Base-by-base conservation (phyloP, 2,329 filamentous ascomycete species). In the Furcasterigmium sp. region DNA sequence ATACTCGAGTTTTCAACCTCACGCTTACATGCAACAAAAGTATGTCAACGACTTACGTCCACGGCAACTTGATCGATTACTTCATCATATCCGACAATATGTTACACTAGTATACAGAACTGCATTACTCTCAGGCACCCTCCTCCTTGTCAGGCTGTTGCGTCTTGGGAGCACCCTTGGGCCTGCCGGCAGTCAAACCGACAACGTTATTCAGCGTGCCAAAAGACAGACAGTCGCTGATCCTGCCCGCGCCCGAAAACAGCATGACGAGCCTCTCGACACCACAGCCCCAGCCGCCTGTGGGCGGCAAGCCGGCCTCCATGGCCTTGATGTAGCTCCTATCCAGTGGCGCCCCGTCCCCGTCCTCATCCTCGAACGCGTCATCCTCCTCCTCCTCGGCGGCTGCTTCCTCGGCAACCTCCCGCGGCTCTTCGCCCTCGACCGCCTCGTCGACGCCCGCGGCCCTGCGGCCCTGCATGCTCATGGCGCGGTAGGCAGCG, bases 241-340 rank as follows among this genome's bases (percentile, higher is more conserved):
- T 96, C 53, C 85, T 78, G 59, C 79, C 79, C 28, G 81, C 75
- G 0, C 87, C 90, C 1, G 85, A 80, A 56, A 97, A 87, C 39
- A 96, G 67, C 93, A 98, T 98, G 29, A 89, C 85, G 41, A 98
- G 70, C 42, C 93, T 75, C 65, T 98, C 93, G 34, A 98, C 72
- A 2, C 93, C 93, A 55, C 90, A 94, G 2, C 93, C 93, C 93
- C 93, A 98, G 5, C 93, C 93, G 0, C 91, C 93, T 0, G 93
- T 98, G 1, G 93, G 89, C n/a, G 93, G 93, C 46, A 98, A 68
- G 0, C 89, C 93, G 67, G 87, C 89, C 61, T 95, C 88, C 40
- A 98, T 65, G 4, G 87, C 88, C 53, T 84, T 78, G 37, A 96
- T 69, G 57, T 95, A 98, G 55, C 80, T 85, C 66, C 94, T 85